Conservation (phyloP, 2,329 filamentous ascomycete species). For the Fusarium siculi region DNA sequence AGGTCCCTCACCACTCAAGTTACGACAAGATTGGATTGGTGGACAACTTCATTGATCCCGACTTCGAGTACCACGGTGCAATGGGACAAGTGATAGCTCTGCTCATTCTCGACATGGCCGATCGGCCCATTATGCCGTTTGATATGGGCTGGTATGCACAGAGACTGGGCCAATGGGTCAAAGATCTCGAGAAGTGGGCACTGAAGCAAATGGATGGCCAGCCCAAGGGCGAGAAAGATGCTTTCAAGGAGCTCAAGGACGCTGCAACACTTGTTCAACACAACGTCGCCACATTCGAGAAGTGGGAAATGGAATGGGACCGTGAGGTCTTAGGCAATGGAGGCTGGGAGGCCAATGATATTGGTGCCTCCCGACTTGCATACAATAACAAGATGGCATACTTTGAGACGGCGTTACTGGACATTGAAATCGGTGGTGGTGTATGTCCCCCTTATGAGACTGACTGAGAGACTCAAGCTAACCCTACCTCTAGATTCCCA, state of each 20-base stretch:
- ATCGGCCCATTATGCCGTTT: slow-evolving; percentile 84
- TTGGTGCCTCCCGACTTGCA: slow-evolving; percentile 73
- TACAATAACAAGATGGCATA: slow-evolving; percentile 83
- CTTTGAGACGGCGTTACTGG: slow-evolving; percentile 87
- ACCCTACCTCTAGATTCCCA: slow-evolving; percentile 71
- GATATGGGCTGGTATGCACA: slow-evolving; percentile 80
- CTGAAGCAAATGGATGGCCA: slow-evolving; percentile 49
- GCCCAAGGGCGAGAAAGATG: slow-evolving; percentile 16
- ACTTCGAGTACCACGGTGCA: slow-evolving; percentile 81
- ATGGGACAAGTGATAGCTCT: slow-evolving; percentile 84
- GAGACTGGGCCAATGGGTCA: slow-evolving; percentile 71
- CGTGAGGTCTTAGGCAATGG: slow-evolving; percentile 74
- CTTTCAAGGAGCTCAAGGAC: slow-evolving; percentile 54
- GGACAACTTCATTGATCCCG: slow-evolving; percentile 80
- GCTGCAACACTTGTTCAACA: slow-evolving; percentile 69
- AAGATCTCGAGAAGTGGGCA: slow-evolving; percentile 72
- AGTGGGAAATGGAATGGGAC: slow-evolving; percentile 84
- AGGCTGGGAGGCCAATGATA: slow-evolving; percentile 78
- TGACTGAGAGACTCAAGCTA: not conserved
- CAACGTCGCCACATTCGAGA: slow-evolving; percentile 68
- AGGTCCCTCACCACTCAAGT: slow-evolving; percentile 80
- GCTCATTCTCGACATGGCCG: slow-evolving; percentile 85
- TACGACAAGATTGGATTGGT: slow-evolving; percentile 94
- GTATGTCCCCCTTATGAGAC: slow-evolving; percentile 64
- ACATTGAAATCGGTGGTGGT: slow-evolving; percentile 76